Conservation (phyloP, 2,329 filamentous ascomycete species). For the Lecanicillium sp. region DNA sequence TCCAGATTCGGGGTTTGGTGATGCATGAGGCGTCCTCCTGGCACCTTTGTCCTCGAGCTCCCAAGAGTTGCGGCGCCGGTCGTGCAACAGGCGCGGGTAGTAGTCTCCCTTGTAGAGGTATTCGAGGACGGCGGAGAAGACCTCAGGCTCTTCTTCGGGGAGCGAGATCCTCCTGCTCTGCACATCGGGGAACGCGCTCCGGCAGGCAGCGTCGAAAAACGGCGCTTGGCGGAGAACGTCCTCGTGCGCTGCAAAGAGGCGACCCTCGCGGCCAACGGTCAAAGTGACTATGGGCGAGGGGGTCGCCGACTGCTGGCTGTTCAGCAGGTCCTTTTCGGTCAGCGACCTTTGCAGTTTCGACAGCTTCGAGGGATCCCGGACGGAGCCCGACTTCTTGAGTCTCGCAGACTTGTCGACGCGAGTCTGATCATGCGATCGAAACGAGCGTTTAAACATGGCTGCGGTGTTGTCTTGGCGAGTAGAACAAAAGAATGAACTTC, state of each 20-base stretch:
- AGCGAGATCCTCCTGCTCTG: slow-evolving; percentile 72
- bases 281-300: slow-evolving; percentile 76
- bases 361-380: slow-evolving; percentile 69
- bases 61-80: slow-evolving; percentile 81
- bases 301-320: slow-evolving; percentile 14
- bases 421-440: slow-evolving; percentile 61
- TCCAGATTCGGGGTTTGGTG: slow-evolving; percentile 42
- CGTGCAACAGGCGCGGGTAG: slow-evolving; percentile 79
- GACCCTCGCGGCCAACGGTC: slow-evolving; percentile 73
- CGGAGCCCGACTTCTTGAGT: slow-evolving; percentile 53
- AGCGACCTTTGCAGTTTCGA: slow-evolving; percentile 81
- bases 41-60: slow-evolving; percentile 66
- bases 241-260: slow-evolving; percentile 91
- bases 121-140: slow-evolving; percentile 89
- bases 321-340: slow-evolving; percentile 39
- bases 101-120: slow-evolving; percentile 97
- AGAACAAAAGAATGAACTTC: slow-evolving; percentile 19
- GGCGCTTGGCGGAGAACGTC: slow-evolving; percentile 81
- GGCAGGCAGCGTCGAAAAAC: slow-evolving; percentile 68
- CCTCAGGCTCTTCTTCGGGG: slow-evolving; percentile 73
- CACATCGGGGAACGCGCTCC: slow-evolving; percentile 63
- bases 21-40: slow-evolving; percentile 34
- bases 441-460: slow-evolving; percentile 88
- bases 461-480: slow-evolving; percentile 20
- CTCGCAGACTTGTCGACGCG: slow-evolving; percentile 84